A percentile compares a stretch with the other conserved stretches of the same genome.
phyloP scores from a whole-genome alignment of 2,329 filamentous ascomycete species.

The Capronia epimyces region DNA sequence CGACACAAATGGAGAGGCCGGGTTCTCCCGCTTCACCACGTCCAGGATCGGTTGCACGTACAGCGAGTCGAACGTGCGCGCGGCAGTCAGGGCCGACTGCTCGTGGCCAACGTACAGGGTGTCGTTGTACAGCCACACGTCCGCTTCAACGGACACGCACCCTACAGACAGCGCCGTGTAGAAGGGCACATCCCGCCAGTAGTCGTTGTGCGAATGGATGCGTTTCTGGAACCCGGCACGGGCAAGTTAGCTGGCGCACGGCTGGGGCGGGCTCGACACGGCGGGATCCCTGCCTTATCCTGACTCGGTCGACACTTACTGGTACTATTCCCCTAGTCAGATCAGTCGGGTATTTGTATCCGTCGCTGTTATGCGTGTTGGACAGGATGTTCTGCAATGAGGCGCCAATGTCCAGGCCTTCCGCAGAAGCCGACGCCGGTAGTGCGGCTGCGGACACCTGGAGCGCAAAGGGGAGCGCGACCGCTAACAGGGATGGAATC shows the following conservation, averaged over 20 bases:
- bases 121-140: slow-evolving; percentile 41
- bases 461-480: slow-evolving; percentile 11
- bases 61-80: slow-evolving; percentile 39
- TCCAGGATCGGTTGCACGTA: slow-evolving; percentile 50
- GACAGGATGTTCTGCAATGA: slow-evolving; percentile 28
- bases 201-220: slow-evolving; percentile 43
- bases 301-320: slow-evolving; percentile 22
- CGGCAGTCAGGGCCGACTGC: slow-evolving; percentile 33
- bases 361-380: slow-evolving; percentile 25
- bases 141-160: slow-evolving; percentile 43
- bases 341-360: slow-evolving; percentile 34
- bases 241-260: too few species aligned
- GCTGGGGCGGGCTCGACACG: too few species aligned
- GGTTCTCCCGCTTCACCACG: slow-evolving; percentile 53
- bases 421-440: slow-evolving; percentile 15
- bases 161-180: slow-evolving; percentile 39
- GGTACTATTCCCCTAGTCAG: slow-evolving; percentile 37
- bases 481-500: slow-evolving; percentile 12
- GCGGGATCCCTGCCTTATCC: too few species aligned
- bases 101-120: slow-evolving; percentile 42
- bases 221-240: slow-evolving; percentile 20
- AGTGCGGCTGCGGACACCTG: slow-evolving; percentile 12
- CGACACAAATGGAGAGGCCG: slow-evolving; percentile 46
- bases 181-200: slow-evolving; percentile 39
- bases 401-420: slow-evolving; percentile 16